Evolutionary conservation across 1,139 yeast species (phyloP), one percentile per base, ranked within the genome.

Genomic region (Suhomyces bokatorum): DNA sequence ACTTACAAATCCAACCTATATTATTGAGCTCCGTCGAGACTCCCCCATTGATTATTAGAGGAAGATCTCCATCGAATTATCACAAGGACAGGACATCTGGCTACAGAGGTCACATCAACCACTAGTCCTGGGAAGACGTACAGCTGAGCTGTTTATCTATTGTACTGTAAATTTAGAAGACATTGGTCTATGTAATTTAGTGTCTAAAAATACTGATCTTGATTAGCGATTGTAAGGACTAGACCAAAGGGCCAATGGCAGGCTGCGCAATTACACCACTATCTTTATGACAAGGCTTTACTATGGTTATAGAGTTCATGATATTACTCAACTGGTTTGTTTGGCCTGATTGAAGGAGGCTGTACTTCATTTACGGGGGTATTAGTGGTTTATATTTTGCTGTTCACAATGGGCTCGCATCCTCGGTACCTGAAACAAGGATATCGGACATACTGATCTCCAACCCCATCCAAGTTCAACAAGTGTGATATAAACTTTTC

Each of bases 21-120:
- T 61, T 73, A 45, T 60, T 73, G 43, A 63, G 73, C 27, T 62
- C 69, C 1, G 60, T 80, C 24, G 80, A 75, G 55, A 81, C 87
- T 0, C 87, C 87, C 0, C 83, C 85, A 1, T 68, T 83, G 51
- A 70, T 80, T n/a, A 77, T 83, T 29, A 69, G 88, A 51, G 89
- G 89, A 1, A 69, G 88, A 55, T 81, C 87, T 7, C 87, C 88
- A 6, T 78, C 87, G 1, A 82, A 79, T 55, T 83, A 83, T 52
- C 76, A 70, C 41, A 68, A 66, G 50, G 74, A 70, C 46, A 60
- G 69, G 50, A 69, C 74, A 13, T 62, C 70, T 17, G 74, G 74
- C 13, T 70, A 69, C 51, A 62, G 75, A 47, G 59, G 62, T 17
- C 61, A 60, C 10, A 30, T 37, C 13, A 13, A 17, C 6, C 39